These are phyloP conservation scores for Atalantia buxifolia DNA, from an alignment of 345 rosid genomes.

Conservation along the genomic window DNA sequence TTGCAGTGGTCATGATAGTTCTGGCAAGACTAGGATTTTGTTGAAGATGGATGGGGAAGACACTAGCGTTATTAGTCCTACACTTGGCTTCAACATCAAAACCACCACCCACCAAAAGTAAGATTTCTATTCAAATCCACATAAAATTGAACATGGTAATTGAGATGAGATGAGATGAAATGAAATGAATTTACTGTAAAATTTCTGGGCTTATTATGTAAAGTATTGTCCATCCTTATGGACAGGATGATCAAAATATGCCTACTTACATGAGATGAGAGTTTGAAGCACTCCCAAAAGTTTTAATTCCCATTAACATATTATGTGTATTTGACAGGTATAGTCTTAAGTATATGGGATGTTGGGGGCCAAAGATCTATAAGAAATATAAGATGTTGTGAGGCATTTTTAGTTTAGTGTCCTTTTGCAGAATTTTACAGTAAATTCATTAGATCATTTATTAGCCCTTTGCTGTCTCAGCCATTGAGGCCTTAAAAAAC, in stretches of 20 bases:
- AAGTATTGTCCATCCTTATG: too few species aligned
- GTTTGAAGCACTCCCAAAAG: not conserved
- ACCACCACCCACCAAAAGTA: slow-evolving; percentile 71
- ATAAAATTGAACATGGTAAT: too few species aligned
- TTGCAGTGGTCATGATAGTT: too few species aligned
- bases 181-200: too few species aligned
- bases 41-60: too few species aligned
- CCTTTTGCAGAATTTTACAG: too few species aligned
- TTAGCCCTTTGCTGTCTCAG: not conserved
- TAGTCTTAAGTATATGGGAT: slow-evolving; percentile 82
- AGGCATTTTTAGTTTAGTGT: too few species aligned
- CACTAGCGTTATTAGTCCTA: too few species aligned
- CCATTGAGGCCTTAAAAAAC: not conserved
- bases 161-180: too few species aligned
- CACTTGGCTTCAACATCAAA: slow-evolving; percentile 83
- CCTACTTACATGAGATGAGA: not conserved
- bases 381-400: slow-evolving; percentile 24
- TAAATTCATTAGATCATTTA: not conserved
- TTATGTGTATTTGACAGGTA: slow-evolving; percentile 43
- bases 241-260: too few species aligned
- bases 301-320: not conserved
- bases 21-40: too few species aligned
- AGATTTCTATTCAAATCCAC: not conserved
- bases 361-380: slow-evolving; percentile 93
- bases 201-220: too few species aligned